These are phyloP conservation scores for Yamadazyma sp. DNA, from an alignment of 805 yeast genomes.

Conservation along the genomic window DNA sequence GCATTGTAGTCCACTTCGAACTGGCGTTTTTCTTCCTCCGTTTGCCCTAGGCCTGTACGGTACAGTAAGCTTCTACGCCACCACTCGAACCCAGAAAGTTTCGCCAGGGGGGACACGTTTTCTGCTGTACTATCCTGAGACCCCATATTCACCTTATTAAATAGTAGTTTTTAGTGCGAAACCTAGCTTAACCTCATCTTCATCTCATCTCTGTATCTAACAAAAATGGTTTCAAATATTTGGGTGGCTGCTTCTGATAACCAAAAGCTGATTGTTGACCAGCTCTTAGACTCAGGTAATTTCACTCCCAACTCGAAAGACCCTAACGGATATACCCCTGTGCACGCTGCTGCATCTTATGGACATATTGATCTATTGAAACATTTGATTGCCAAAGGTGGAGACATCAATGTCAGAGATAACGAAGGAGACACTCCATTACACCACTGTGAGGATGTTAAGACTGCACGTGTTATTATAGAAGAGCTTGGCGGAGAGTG, in stretches of 20 bases:
- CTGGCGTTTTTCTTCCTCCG: conserved; percentile 48
- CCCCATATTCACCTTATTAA: neutral
- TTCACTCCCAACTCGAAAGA: conserved; percentile 74
- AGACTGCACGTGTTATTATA: conserved; percentile 63
- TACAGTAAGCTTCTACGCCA: conserved; percentile 75
- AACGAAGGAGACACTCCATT: conserved; percentile 93
- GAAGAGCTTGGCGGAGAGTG: conserved; percentile 69
- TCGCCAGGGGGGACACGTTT: conserved; percentile 29
- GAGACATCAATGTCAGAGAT: conserved; percentile 81
- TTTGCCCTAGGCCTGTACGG: conserved; percentile 66
- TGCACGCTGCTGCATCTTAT: conserved; percentile 97
- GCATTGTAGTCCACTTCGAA: conserved; percentile 59
- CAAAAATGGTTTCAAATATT: conserved; percentile 55
- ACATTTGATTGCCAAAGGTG: conserved; percentile 58
- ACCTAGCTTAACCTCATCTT: conserved; percentile 3
- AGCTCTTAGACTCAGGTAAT: conserved; percentile 48
- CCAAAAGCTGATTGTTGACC: conserved; percentile 56
- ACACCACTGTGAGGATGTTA: conserved; percentile 79
- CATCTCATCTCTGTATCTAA: conserved; percentile 1
- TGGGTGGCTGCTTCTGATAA: conserved; percentile 97
- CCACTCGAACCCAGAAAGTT: conserved; percentile 65
- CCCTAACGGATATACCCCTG: conserved; percentile 92
- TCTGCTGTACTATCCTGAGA: neutral
- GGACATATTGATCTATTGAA: conserved; percentile 70
- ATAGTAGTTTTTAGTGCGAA: conserved; percentile 3